Conservation (phyloP, 2,329 filamentous ascomycete genomes). For the Tolypocladium sp. region DNA sequence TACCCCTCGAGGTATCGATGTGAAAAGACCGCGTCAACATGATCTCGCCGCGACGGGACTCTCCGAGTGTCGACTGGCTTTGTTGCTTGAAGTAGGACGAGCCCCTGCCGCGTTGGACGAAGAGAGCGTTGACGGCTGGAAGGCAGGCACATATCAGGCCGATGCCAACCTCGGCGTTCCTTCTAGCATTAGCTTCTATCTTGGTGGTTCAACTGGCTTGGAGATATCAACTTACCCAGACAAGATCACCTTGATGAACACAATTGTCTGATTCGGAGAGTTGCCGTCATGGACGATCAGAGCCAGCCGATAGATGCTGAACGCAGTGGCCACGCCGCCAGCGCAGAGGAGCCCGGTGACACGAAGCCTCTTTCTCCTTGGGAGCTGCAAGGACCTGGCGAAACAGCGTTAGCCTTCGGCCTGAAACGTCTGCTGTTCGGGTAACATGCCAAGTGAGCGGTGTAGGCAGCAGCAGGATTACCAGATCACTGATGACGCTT, state of each 20-base stretch:
- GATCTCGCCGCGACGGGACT: constrained; percentile 14
- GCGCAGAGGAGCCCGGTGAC: background rate
- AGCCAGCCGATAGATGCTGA: background rate
- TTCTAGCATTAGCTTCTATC: background rate
- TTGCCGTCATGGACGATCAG: background rate
- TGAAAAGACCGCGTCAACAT: constrained; percentile 12
- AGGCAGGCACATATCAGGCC: constrained; percentile 22
- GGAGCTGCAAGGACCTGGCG: background rate
- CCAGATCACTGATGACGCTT: background rate
- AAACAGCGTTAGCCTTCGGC: too few species aligned
- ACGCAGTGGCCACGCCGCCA: background rate
- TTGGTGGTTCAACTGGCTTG: background rate
- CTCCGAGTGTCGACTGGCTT: constrained; percentile 4
- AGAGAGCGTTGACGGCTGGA: constrained; percentile 15
- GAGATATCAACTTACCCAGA: background rate
- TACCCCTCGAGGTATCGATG: background rate
- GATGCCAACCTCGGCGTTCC: constrained; percentile 20
- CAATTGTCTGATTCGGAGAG: background rate
- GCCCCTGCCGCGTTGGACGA: constrained; percentile 5
- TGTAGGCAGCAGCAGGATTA: background rate
- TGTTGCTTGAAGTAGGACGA: constrained; percentile 14
- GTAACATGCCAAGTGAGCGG: background rate
- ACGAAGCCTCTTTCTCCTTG: background rate
- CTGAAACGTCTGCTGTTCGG: too few species aligned
- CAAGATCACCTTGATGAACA: background rate